Base-by-base conservation (phyloP, 192 early-diverging fungal species). In the Podila minutissima region DNA sequence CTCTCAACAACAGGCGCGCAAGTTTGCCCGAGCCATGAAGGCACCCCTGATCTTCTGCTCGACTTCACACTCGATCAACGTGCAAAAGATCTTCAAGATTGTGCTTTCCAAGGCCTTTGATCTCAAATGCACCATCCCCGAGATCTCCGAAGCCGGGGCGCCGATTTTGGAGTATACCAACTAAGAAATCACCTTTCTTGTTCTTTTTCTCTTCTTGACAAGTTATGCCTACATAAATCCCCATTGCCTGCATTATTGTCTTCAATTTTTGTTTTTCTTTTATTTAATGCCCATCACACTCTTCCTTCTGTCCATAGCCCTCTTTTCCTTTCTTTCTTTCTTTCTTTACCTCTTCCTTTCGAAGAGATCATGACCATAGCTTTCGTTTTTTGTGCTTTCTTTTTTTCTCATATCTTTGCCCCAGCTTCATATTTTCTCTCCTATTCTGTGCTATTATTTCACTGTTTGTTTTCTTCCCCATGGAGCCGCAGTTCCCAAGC, bases 71-170 rank as follows among this genome's bases (percentile, higher is more conserved):
- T 94, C 94, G 12, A 98, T 98, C 74, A 98, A 98, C 68, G 94
- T 98, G 37, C 95, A 98, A 88, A 94, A 96, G 75, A 96, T 98
- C 62, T 98, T 97, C 87, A 98, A 98, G 87, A 96, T 98, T 68
- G 94, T 97, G 3, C 75, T 98, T 19, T 90, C 92, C 58, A 97
- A 97, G 77, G 95, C 94, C 10, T 98, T 97, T 84, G 95, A 98
- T 82, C 77, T 98, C 67, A 92, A 93, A 62, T 97, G 95, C 69
- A 97, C 93, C 64, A 95, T 98, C 82, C 95, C 96, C 12, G 93
- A 95, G 76, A 97, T 98, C 50, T 91, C 90, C 33, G 95, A 97
- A 71, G 85, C 93, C 46, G 97, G 97, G 35, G 95, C 92, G 28
- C 97, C 97, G 1, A 96, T 98, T 67, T 79, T 97, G 68, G 96